These are phyloP conservation scores for Podospora comata DNA, from an alignment of 495 filamentous ascomycete species.

Conservation along the genomic window DNA sequence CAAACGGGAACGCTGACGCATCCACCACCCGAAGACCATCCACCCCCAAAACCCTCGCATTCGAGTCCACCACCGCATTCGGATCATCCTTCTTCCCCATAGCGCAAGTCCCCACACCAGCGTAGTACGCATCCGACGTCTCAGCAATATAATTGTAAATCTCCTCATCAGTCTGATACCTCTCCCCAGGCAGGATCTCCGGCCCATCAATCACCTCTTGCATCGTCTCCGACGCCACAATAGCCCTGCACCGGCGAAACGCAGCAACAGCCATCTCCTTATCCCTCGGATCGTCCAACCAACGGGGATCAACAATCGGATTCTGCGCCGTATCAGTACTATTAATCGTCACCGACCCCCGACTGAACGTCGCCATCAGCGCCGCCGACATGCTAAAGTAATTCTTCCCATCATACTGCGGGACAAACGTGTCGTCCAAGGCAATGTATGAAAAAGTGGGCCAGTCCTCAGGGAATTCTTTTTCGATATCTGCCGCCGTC, in stretches of 20 bases:
- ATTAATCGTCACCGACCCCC: slow-evolving; percentile 54
- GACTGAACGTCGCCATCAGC: slow-evolving; percentile 46
- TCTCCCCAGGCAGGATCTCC: slow-evolving; percentile 2
- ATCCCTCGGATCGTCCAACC: slow-evolving; percentile 45
- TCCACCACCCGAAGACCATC: slow-evolving; percentile 49
- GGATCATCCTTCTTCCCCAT: slow-evolving; percentile 49
- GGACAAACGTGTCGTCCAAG: slow-evolving; percentile 38
- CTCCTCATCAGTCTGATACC: slow-evolving; percentile 9
- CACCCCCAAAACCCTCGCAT: slow-evolving; percentile 46
- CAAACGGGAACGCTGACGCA: slow-evolving; percentile 42
- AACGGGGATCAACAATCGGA: slow-evolving; percentile 48
- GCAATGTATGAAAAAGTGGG: slow-evolving; percentile 52
- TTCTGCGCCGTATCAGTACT: slow-evolving; percentile 39
- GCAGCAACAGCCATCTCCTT: slow-evolving; percentile 42
- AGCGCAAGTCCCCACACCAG: slow-evolving; percentile 46
- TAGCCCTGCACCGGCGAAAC: slow-evolving; percentile 35
- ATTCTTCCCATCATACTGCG: slow-evolving; percentile 32
- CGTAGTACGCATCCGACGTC: slow-evolving; percentile 46
- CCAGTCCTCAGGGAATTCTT: slow-evolving; percentile 33
- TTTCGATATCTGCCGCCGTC: slow-evolving; percentile 8
- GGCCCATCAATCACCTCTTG: not conserved
- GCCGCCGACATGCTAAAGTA: slow-evolving; percentile 33
- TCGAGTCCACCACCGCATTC: slow-evolving; percentile 51
- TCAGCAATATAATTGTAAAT: slow-evolving; percentile 23
- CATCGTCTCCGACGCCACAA: not conserved